Evolutionary conservation across 805 yeast genomes (phyloP).

Genomic region (Tetrapisispora iriomotensis): DNA sequence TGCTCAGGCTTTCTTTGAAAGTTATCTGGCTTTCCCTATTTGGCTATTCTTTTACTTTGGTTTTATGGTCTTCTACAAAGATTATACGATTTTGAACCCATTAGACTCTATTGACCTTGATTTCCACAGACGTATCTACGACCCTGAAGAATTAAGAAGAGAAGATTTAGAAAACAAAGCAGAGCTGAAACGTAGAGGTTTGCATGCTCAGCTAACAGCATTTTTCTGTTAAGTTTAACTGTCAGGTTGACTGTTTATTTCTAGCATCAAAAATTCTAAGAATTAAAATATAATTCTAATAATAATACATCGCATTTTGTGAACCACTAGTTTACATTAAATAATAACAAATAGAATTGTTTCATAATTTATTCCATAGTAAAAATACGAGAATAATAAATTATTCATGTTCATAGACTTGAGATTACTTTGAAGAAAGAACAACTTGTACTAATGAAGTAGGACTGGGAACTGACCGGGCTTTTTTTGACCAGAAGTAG

Average conservation of each 20-base stretch:
- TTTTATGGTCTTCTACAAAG: constrained; percentile 39
- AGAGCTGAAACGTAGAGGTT: constrained; percentile 11
- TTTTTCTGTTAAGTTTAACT: constrained; percentile 2
- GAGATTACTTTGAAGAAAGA: too few relatives aligned
- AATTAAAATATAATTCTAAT: too few relatives aligned
- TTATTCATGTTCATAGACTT: too few relatives aligned
- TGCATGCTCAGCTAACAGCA: background rate
- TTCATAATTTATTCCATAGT: too few relatives aligned
- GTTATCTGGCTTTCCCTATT: constrained; percentile 43
- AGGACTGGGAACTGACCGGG: too few relatives aligned
- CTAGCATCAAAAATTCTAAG: too few relatives aligned
- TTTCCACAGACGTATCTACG: constrained; percentile 33
- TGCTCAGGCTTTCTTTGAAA: constrained; percentile 40
- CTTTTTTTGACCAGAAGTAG: too few relatives aligned
- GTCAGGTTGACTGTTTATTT: background rate
- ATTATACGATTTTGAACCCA: constrained; percentile 28
- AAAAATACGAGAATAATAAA: too few relatives aligned
- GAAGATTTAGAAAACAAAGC: constrained; percentile 32
- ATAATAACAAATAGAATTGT: too few relatives aligned
- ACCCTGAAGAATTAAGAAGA: constrained; percentile 33
- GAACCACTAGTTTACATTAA: too few relatives aligned
- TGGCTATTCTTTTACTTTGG: constrained; percentile 37
- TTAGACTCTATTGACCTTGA: constrained; percentile 35
- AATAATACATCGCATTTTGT: too few relatives aligned
- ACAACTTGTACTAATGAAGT: too few relatives aligned